Base-by-base conservation (phyloP, 2,329 filamentous ascomycete species). In the Ascochyta viciae-villosae region DNA sequence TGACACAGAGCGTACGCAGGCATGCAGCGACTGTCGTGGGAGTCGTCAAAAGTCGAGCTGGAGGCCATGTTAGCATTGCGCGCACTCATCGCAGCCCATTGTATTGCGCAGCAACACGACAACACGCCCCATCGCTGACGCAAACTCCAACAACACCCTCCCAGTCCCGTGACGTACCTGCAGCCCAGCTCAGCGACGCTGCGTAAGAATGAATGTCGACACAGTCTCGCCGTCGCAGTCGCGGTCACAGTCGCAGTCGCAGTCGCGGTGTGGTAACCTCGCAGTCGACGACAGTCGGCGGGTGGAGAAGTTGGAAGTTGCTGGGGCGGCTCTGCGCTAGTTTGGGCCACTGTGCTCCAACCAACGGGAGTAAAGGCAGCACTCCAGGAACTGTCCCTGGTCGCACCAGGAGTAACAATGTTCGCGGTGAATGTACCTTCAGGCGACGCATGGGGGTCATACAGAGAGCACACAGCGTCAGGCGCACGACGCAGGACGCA, bases 191-290 rank as follows among this genome's bases (percentile, higher is more conserved):
- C n/a, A 12, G 27, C 16, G 24, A n/a, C 10, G 6, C 27, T n/a
- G 13, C 26, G 50, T 54, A 44, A 40, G 15, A 49, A 54, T 39
- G 47, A 48, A 33, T 37, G 42, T 35, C 41, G 46, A 29, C 41
- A 23, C 27, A 13, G 27, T n/a, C 43, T 42, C 38, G 44, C 37
- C 31, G 43, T 37, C 37, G 43, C 43, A 19, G 19, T 19, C 19
- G 19, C 19, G 19, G 19, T 19, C 19, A 3, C 19, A 19, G 19
- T 19, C 19, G 19, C 19, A 19, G 19, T 19, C 19, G 19, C 24
- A 24, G 44, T 33, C 29, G 33, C 33, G 33, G n/a, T 33, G 35
- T 35, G 22, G n/a, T 34, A 3, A 3, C 16, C 22, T 29, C 29
- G 13, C 13, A 26, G 24, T 19, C 33, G 33, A 3, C 26, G 27